A percentile compares a stretch with the other conserved stretches of the same genome.
These are phyloP conservation scores for Tetrastigma voinierianum DNA, from an alignment of 164 flowering plant species.

Conservation along the genomic window DNA sequence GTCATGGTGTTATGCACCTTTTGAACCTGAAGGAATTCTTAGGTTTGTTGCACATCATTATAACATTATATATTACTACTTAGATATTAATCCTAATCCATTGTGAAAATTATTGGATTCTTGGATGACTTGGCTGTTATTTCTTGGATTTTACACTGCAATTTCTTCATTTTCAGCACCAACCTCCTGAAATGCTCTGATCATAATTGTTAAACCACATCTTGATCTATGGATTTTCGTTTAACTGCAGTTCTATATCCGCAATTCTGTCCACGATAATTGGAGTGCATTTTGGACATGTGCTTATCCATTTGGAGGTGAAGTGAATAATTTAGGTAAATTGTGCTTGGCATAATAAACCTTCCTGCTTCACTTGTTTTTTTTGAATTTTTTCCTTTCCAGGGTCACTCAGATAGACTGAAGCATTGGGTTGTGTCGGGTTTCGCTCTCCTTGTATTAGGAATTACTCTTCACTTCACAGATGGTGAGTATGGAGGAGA, in stretches of 20 bases:
- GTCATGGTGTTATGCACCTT: slow-evolving; percentile 86
- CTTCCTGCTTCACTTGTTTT: slow-evolving; percentile 1
- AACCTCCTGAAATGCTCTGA: not conserved
- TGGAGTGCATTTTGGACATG: slow-evolving; percentile 89
- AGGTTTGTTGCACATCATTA: slow-evolving; percentile 39
- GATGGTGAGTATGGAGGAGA: slow-evolving; percentile 43
- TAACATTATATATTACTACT: not conserved
- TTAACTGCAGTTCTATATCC: slow-evolving; percentile 72
- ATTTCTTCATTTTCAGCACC: not conserved
- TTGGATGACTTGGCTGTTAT: not conserved
- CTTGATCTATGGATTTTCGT: not conserved
- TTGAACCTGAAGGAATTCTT: slow-evolving; percentile 92
- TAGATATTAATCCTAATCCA: no score
- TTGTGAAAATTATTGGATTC: no score
- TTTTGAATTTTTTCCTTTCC: slow-evolving; percentile 11
- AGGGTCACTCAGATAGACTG: slow-evolving; percentile 68
- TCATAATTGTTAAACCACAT: not conserved
- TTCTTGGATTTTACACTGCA: not conserved
- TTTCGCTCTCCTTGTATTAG: slow-evolving; percentile 47
- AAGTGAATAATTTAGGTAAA: not conserved
- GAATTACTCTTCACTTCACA: slow-evolving; percentile 73
- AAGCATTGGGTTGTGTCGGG: slow-evolving; percentile 73
- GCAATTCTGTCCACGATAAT: slow-evolving; percentile 72
- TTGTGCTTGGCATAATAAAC: not conserved
- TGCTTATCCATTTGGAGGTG: slow-evolving; percentile 77